Evolutionary conservation across 805 yeast species (phyloP).

Genomic region (Ogataea populi-albae): DNA sequence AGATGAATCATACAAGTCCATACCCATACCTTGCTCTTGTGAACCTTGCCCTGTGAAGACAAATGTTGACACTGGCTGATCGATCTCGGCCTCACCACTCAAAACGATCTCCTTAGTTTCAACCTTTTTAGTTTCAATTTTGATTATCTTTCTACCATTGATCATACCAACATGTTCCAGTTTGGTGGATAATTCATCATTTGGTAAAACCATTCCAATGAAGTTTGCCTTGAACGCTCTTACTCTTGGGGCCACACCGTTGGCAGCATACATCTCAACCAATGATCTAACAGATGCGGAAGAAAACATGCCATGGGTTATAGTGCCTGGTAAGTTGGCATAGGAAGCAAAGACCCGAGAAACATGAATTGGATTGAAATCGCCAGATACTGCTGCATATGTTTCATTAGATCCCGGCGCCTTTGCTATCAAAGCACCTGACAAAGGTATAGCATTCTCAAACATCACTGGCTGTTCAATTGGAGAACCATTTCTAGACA

Average conservation of each 20-base stretch:
- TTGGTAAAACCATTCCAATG: constrained; percentile 97
- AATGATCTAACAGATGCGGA: constrained; percentile 92
- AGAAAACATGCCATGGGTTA: constrained; percentile 98
- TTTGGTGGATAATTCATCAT: constrained; percentile 80
- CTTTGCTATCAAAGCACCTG: constrained; percentile 61
- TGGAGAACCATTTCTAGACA: constrained; percentile 85
- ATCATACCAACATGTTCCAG: constrained; percentile 98
- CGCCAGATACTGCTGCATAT: constrained; percentile 96
- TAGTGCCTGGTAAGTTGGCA: constrained; percentile 94
- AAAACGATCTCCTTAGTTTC: constrained; percentile 77
- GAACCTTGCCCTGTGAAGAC: constrained; percentile 99
- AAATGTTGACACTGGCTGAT: constrained; percentile 94
- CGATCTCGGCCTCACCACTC: constrained; percentile 96
- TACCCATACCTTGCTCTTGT: constrained; percentile 99
- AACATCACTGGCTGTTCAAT: constrained; percentile 91
- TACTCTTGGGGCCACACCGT: constrained; percentile 92
- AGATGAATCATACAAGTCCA: constrained; percentile 91
- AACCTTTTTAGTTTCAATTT: constrained; percentile 82
- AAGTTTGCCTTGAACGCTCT: constrained; percentile 89
- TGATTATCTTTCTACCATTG: constrained; percentile 95
- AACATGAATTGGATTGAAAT: constrained; percentile 97
- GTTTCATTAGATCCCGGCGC: constrained; percentile 97
- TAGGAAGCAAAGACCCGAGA: constrained; percentile 91
- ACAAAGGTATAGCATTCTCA: constrained; percentile 86
- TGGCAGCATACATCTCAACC: constrained; percentile 98